A percentile compares a stretch with the other conserved stretches of the same genome.
Evolutionary conservation across 2,329 filamentous ascomycete species (phyloP).

Genomic region (Epichloe uncinata): DNA sequence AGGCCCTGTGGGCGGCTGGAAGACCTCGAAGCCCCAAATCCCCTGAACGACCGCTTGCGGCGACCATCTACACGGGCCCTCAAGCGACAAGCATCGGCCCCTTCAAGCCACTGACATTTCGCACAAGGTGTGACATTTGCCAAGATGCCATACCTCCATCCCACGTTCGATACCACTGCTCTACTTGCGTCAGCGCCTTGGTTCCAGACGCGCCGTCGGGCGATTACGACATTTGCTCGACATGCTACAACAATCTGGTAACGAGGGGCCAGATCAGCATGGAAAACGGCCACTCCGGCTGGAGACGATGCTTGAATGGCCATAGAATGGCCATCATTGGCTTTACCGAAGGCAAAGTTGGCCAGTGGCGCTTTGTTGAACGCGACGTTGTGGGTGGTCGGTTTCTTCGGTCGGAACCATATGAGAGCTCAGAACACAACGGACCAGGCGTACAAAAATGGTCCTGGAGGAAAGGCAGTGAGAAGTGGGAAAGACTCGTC

Average conservation of each 20-base stretch:
- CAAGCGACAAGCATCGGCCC: constrained; percentile 32
- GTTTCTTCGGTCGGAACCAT: constrained; percentile 48
- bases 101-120: constrained; percentile 59
- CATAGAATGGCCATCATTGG: constrained; percentile 77
- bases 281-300: constrained; percentile 68
- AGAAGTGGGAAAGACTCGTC: constrained; percentile 33
- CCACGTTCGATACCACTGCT: constrained; percentile 67
- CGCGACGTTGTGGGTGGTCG: constrained; percentile 67
- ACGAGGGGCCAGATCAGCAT: constrained; percentile 49
- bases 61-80: constrained; percentile 34
- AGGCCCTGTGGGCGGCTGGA: constrained; percentile 21
- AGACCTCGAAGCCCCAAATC: constrained; percentile 29
- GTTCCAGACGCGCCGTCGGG: constrained; percentile 39
- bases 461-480: constrained; percentile 33
- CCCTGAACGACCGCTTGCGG: constrained; percentile 33
- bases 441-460: constrained; percentile 31
- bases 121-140: constrained; percentile 69
- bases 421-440: constrained; percentile 21
- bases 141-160: constrained; percentile 56
- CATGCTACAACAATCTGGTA: constrained; percentile 62
- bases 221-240: constrained; percentile 76
- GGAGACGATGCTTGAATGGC: constrained; percentile 67
- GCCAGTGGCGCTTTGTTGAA: constrained; percentile 54
- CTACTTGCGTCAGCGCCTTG: constrained; percentile 46
- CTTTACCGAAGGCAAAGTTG: constrained; percentile 56